Percentiles rank a stretch among this genome's conserved stretches.
Conservation (phyloP, 108 stramenopile genomes). For the Craspedostauros australis region DNA sequence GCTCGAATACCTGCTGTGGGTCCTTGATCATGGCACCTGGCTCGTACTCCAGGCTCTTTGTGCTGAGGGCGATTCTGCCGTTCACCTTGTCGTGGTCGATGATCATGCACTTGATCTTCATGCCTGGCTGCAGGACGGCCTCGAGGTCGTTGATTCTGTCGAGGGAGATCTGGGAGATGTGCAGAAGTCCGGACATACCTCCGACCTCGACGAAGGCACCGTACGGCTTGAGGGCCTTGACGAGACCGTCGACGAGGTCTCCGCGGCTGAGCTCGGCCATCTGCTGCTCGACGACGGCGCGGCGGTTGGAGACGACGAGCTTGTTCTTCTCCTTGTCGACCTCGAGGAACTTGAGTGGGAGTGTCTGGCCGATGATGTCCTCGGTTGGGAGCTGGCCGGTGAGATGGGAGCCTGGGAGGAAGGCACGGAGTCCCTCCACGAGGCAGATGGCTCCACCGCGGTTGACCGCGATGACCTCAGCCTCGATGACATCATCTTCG, state of each 20-base stretch:
- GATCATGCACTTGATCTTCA: conserved; percentile 96
- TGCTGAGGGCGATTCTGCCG: conserved; percentile 91
- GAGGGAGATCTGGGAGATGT: conserved; percentile 97
- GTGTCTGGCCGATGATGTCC: conserved; percentile 74
- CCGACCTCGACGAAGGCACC: conserved; percentile 96
- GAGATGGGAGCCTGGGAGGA: conserved; percentile 93
- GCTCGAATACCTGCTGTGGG: conserved; percentile 75
- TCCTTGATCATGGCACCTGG: conserved; percentile 97
- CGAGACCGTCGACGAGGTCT: conserved; percentile 84
- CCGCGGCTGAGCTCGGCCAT: conserved; percentile 91
- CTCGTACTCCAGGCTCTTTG: conserved; percentile 95
- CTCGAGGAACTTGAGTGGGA: conserved; percentile 91
- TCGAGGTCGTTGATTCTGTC: conserved; percentile 93
- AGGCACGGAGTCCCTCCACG: conserved; percentile 89
- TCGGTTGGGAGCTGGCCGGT: conserved; percentile 84
- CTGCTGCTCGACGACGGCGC: conserved; percentile 88
- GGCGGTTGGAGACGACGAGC: conserved; percentile 91
- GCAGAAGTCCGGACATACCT: conserved; percentile 94
- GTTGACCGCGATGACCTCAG: conserved; percentile 85
- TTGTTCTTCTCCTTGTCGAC: conserved; percentile 91
- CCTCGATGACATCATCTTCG: conserved; percentile 84
- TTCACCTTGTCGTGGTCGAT: conserved; percentile 96
- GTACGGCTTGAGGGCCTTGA: conserved; percentile 96
- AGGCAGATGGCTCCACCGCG: conserved; percentile 94
- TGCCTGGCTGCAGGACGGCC: conserved; percentile 82